Evolutionary conservation across 768 basidiomycete species (phyloP).

Genomic region (Neoboletus brunneissimus): DNA sequence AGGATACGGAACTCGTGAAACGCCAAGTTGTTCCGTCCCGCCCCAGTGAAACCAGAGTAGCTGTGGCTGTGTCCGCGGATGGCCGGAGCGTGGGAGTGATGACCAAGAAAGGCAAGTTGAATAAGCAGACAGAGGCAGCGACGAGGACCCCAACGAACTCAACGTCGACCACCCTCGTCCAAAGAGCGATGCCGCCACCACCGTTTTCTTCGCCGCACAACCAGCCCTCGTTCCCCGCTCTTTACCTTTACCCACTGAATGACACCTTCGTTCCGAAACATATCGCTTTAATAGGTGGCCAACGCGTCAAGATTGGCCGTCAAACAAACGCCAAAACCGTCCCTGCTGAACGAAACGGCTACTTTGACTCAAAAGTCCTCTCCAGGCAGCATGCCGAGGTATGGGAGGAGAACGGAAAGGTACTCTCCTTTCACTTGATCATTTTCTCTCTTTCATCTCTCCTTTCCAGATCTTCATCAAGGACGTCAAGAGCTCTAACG

Average conservation of each 20-base stretch:
- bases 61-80: not conserved
- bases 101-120: not conserved
- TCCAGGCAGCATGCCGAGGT: conserved; percentile 96
- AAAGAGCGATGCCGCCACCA: conserved; percentile 33
- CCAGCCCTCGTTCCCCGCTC: conserved; percentile 37
- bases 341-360: conserved; percentile 90
- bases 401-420: conserved; percentile 93
- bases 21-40: not conserved
- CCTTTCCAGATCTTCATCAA: conserved; percentile 85
- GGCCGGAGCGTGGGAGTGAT: conserved; percentile 13
- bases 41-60: not conserved
- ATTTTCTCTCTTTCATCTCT: conserved; percentile 8
- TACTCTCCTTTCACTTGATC: conserved; percentile 30
- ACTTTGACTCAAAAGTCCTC: conserved; percentile 94
- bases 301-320: conserved; percentile 87
- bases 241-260: conserved; percentile 87
- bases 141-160: conserved; percentile 15
- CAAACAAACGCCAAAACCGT: conserved; percentile 96
- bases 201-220: conserved; percentile 31
- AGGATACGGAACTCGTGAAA: not conserved
- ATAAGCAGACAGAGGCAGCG: conserved; percentile 14
- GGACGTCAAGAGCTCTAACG: conserved; percentile 97
- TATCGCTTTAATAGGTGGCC: conserved; percentile 65
- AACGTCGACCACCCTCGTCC: conserved; percentile 17
- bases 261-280: conserved; percentile 95